Conservation (phyloP, 2,329 filamentous ascomycete species). For the Claviceps spartinae region DNA sequence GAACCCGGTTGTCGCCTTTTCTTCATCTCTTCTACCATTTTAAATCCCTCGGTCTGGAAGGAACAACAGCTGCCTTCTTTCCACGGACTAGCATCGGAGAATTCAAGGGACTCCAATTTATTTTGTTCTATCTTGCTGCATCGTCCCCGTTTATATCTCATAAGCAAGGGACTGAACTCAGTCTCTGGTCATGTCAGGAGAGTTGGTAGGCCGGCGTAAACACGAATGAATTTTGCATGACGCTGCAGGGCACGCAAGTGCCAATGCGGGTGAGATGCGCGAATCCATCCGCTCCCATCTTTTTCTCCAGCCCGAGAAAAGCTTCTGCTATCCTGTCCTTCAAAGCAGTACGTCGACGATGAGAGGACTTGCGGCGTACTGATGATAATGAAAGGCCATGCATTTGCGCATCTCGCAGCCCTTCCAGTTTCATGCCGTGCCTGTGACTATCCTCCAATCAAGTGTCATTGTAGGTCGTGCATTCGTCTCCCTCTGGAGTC, state of each 20-base stretch:
- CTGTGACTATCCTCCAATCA: too few relatives aligned
- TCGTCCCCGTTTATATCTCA: not conserved
- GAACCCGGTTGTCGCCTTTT: constrained; percentile 3
- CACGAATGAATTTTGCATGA: not conserved
- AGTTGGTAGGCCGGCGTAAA: not conserved
- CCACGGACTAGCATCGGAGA: not conserved
- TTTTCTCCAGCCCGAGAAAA: too few relatives aligned
- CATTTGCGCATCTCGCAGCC: too few relatives aligned
- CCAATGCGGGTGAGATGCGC: too few relatives aligned
- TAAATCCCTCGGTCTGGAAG: not conserved
- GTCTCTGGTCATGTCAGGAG: not conserved
- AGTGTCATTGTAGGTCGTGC: too few relatives aligned
- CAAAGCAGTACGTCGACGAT: too few relatives aligned
- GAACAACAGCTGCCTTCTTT: not conserved
- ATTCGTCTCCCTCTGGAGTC: too few relatives aligned
- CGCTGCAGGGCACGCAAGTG: not conserved
- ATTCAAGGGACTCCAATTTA: not conserved
- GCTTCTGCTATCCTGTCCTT: too few relatives aligned
- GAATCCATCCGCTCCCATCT: too few relatives aligned
- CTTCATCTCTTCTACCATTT: not conserved
- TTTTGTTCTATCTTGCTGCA: not conserved
- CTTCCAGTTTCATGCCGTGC: too few relatives aligned
- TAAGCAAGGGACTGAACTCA: not conserved
- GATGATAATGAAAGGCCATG: too few relatives aligned
- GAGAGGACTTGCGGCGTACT: too few relatives aligned